Conservation (phyloP, 345 rosid species). For the Laguncularia racemosa region DNA sequence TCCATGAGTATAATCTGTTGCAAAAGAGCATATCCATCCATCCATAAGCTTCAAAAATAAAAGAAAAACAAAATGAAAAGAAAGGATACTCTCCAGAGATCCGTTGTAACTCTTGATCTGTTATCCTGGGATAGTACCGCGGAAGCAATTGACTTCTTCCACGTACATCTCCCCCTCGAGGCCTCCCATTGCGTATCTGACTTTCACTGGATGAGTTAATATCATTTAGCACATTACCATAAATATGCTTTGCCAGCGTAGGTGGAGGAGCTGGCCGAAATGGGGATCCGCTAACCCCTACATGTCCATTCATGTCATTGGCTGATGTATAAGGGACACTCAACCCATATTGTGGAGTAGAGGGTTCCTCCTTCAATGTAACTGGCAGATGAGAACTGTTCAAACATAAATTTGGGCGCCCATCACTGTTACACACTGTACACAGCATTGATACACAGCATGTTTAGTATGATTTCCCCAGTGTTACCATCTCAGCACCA, state of each 20-base stretch:
- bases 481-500: too few species aligned
- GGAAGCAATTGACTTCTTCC: constrained; percentile 68
- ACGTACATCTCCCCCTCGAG: constrained; percentile 52
- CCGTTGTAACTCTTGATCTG: constrained; percentile 62
- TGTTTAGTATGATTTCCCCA: too few species aligned
- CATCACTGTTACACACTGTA: constrained; percentile 47
- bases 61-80: constrained; percentile 12
- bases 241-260: constrained; percentile 34
- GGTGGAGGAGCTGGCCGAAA: constrained; percentile 35
- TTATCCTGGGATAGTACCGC: constrained; percentile 80
- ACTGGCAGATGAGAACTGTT: constrained; percentile 34
- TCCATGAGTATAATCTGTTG: too few species aligned
- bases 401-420: constrained; percentile 34
- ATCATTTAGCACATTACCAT: constrained; percentile 41
- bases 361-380: constrained; percentile 47
- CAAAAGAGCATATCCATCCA: not conserved
- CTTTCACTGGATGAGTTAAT: constrained; percentile 39
- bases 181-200: constrained; percentile 48
- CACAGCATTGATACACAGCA: not conserved
- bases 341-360: constrained; percentile 37
- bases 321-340: constrained; percentile 33
- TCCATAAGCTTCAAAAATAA: not conserved
- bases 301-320: constrained; percentile 51
- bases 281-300: constrained; percentile 35
- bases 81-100: constrained; percentile 90